A percentile compares a stretch with the other conserved stretches of the same genome.
Evolutionary conservation across 1,139 yeast genomes (phyloP).

Genomic region (Dujonia santamariae): DNA sequence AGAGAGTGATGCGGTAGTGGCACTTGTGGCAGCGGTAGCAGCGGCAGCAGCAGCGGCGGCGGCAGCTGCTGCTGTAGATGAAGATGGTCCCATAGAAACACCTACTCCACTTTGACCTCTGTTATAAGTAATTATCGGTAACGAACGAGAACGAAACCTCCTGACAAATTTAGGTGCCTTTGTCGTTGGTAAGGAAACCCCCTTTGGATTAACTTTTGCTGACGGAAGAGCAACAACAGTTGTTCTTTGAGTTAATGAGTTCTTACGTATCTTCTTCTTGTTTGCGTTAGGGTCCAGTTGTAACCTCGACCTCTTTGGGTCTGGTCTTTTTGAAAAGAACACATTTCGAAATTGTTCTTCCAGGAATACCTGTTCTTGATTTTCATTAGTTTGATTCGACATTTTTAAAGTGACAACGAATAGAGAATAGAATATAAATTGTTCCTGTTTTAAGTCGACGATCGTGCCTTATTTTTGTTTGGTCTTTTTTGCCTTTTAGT

Average conservation of each 20-base stretch:
- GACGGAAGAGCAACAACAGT: constrained; percentile 9
- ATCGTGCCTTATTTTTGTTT: not conserved
- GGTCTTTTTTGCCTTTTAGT: not conserved
- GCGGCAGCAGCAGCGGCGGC: constrained; percentile 1
- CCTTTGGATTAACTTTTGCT: constrained; percentile 6
- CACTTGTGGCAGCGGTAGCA: constrained; percentile 8
- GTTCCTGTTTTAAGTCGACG: not conserved
- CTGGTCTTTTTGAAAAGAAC: constrained; percentile 19
- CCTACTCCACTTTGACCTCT: constrained; percentile 4
- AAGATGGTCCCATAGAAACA: not conserved
- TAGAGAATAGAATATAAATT: constrained; percentile 2
- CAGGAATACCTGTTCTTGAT: constrained; percentile 25
- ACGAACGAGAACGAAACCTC: constrained; percentile 39
- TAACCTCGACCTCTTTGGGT: constrained; percentile 14
- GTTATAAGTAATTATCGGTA: constrained; percentile 41
- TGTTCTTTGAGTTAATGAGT: constrained; percentile 6
- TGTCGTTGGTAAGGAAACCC: constrained; percentile 11
- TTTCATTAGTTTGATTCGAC: constrained; percentile 20
- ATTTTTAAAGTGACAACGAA: constrained; percentile 3
- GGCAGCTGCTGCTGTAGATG: not conserved
- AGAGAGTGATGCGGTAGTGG: constrained; percentile 8
- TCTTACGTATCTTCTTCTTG: constrained; percentile 9
- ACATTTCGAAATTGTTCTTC: constrained; percentile 35
- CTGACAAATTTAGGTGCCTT: constrained; percentile 40
- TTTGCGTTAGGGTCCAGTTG: constrained; percentile 11